Evolutionary conservation across 352 stramenopile species (phyloP).

Genomic region (Paralagenidium karlingii): DNA sequence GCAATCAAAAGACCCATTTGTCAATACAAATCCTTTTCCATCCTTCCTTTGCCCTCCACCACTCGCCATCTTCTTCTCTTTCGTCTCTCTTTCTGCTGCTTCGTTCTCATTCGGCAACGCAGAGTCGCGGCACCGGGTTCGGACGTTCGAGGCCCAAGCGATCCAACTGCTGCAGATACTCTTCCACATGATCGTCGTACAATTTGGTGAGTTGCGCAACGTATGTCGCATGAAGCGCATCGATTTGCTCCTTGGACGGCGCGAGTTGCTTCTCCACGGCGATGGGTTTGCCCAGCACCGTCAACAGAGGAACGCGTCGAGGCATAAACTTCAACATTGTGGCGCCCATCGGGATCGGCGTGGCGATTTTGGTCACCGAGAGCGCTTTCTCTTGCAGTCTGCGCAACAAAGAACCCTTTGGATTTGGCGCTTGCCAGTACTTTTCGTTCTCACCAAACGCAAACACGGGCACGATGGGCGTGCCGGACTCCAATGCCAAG

Average conservation of each 20-base stretch:
- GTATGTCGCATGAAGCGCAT: constrained; percentile 36
- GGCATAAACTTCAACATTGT: no score
- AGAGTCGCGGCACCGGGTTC: no score
- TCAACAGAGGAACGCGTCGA: no score
- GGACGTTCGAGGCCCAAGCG: no score
- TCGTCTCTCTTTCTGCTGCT: no score
- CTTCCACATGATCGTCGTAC: no score
- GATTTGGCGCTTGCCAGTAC: constrained; percentile 20
- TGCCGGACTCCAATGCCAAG: constrained; percentile 38
- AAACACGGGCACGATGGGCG: constrained; percentile 49
- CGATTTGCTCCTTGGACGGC: constrained; percentile 49
- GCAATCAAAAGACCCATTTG: no score
- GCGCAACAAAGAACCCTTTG: constrained; percentile 18
- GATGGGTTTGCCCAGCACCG: constrained; percentile 64
- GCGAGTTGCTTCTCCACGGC: constrained; percentile 27
- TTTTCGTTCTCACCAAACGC: constrained; percentile 51
- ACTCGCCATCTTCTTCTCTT: no score
- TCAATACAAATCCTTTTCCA: no score
- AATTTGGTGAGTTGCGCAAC: constrained; percentile 44
- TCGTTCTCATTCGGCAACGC: no score
- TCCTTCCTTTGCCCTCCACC: no score
- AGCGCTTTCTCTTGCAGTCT: constrained; percentile 20
- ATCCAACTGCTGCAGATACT: no score
- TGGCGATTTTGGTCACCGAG: constrained; percentile 24
- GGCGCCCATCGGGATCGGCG: constrained; percentile 17